A percentile compares a stretch with the other conserved stretches of the same genome.
Evolutionary conservation across 805 yeast genomes (phyloP).

Genomic region (Yamadazyma nakazawae): DNA sequence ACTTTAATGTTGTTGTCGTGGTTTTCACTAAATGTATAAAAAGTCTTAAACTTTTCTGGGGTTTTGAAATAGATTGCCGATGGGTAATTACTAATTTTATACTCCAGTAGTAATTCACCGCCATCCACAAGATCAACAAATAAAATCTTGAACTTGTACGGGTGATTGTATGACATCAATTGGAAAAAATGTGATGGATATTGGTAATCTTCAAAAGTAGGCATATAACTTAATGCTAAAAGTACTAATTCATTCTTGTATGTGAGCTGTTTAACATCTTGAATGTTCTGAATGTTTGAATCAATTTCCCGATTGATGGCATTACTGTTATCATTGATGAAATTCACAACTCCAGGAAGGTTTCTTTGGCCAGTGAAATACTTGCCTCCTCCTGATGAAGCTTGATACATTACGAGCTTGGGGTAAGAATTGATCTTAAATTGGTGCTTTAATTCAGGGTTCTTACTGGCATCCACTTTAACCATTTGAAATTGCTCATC

Average conservation of each 20-base stretch:
- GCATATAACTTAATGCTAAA: constrained; percentile 19
- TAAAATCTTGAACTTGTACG: constrained; percentile 22
- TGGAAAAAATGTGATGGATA: constrained; percentile 36
- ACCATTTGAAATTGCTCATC: constrained; percentile 33
- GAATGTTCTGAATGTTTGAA: constrained; percentile 15
- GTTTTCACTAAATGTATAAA: constrained; percentile 18
- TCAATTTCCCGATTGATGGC: constrained; percentile 19
- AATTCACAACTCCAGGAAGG: constrained; percentile 19
- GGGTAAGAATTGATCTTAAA: constrained; percentile 49
- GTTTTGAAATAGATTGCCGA: constrained; percentile 27
- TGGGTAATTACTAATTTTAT: constrained; percentile 29
- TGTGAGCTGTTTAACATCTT: constrained; percentile 2
- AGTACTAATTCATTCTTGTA: constrained; percentile 20
- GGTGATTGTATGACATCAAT: constrained; percentile 18
- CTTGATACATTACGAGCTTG: constrained; percentile 43
- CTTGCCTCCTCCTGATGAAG: constrained; percentile 37
- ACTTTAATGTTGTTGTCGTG: constrained; percentile 8
- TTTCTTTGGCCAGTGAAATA: constrained; percentile 26
- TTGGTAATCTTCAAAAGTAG: constrained; percentile 31
- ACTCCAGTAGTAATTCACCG: constrained; percentile 20
- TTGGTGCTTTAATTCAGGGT: constrained; percentile 31
- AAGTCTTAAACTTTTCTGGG: constrained; percentile 22
- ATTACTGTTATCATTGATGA: constrained; percentile 18
- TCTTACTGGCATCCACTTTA: constrained; percentile 26
- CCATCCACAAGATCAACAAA: constrained; percentile 21